A percentile compares a stretch with the other conserved stretches of the same genome.
Conservation (phyloP, 2,329 filamentous ascomycete species). For the Diaporthe citri region DNA sequence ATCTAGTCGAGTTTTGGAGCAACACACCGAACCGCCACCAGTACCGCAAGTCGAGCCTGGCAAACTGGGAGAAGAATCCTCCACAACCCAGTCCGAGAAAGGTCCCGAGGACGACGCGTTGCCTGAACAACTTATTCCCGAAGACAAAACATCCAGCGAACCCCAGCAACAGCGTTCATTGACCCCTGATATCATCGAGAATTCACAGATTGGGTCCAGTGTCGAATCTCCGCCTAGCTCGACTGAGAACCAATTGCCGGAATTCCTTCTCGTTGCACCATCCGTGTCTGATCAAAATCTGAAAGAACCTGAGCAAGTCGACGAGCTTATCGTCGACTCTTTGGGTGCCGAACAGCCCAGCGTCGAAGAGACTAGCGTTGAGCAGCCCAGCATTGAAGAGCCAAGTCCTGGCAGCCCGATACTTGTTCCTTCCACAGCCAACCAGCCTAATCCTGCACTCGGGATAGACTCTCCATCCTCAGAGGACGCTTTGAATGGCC, state of each 20-base stretch:
- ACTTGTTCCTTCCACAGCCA: not conserved
- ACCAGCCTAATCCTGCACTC: not conserved
- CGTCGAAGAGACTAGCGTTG: not conserved
- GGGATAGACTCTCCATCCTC: not conserved
- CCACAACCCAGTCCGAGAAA: not conserved
- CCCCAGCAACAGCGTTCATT: not conserved
- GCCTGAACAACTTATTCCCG: not conserved
- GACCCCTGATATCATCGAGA: not conserved
- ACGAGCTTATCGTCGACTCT: not conserved
- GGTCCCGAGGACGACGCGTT: not conserved
- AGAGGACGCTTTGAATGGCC: not conserved
- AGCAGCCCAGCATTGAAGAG: not conserved
- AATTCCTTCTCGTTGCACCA: not conserved
- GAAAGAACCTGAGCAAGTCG: not conserved
- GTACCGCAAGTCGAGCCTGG: not conserved
- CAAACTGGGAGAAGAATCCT: not conserved
- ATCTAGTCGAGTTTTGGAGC: not conserved
- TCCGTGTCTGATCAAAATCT: not conserved
- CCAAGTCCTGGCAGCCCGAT: not conserved
- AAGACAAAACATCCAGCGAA: not conserved
- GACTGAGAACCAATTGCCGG: not conserved
- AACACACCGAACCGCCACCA: conserved; percentile 2
- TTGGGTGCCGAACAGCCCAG: not conserved
- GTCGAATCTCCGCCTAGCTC: not conserved
- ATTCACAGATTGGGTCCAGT: not conserved